Evolutionary conservation across 1,284 basidiomycete genomes (phyloP).

Genomic region (Lignosus rhinocerotis): DNA sequence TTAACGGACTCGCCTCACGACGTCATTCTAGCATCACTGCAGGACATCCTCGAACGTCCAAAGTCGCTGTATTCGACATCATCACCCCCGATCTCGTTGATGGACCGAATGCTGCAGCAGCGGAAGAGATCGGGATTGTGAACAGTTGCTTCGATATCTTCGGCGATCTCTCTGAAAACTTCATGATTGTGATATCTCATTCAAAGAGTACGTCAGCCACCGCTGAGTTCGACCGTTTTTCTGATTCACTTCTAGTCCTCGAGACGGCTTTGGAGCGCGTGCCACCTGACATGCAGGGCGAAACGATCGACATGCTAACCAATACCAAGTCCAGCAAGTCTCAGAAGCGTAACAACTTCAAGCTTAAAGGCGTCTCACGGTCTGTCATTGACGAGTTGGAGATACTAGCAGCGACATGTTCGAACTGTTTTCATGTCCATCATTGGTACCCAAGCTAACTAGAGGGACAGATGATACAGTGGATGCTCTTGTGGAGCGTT

Average conservation of each 20-base stretch:
- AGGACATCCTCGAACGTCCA: constrained; percentile 70
- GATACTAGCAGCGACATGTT: constrained; percentile 61
- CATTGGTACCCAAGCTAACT: background rate
- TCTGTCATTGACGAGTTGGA: constrained; percentile 72
- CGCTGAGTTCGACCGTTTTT: background rate
- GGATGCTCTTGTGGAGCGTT: constrained; percentile 51
- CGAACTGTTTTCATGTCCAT: background rate
- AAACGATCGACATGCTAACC: constrained; percentile 61
- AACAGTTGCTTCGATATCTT: constrained; percentile 68
- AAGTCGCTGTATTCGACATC: constrained; percentile 78
- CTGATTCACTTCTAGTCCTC: constrained; percentile 47
- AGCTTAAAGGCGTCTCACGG: constrained; percentile 66
- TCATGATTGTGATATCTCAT: constrained; percentile 76
- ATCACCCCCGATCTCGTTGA: constrained; percentile 68
- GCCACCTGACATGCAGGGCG: constrained; percentile 49
- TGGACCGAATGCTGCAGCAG: constrained; percentile 64
- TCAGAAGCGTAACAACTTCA: constrained; percentile 66
- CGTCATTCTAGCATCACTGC: constrained; percentile 48
- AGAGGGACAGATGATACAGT: constrained; percentile 55
- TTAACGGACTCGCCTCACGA: background rate
- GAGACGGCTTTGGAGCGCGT: constrained; percentile 63
- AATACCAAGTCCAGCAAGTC: constrained; percentile 62
- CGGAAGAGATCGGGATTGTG: constrained; percentile 68
- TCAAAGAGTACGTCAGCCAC: constrained; percentile 54
- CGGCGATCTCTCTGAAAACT: constrained; percentile 62